Evolutionary conservation across 108 stramenopile genomes (phyloP), one percentile per base, ranked within the genome.

Genomic region (Nitzschia inconspicua): DNA sequence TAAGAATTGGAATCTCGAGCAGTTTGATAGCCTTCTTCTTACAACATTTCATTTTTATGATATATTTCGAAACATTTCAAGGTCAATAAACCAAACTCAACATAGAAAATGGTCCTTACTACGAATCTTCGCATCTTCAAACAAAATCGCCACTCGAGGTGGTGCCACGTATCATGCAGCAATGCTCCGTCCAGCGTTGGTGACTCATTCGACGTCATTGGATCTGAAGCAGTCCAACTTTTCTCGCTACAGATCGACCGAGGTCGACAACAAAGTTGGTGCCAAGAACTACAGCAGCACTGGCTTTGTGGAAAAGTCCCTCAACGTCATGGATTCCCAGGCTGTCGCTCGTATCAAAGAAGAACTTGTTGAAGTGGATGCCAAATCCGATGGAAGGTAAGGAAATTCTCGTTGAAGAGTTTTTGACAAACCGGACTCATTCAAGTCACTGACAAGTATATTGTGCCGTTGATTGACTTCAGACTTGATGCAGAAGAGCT

Each of bases 401-500:
- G 62, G 10, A 4, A 6, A 51, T 16, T 16, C 25, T 63, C 13
- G n/a, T 3, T 13, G 2, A 9, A 27, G 58, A 14, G 16, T 47
- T 10, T 3, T 30, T 29, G 1, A 47, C 29, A 18, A 9, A 36
- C 10, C n/a, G 25, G 5, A 60, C n/a, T 22, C 10, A 16, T 29
- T 48, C 34, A 37, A 10, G 22, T 28, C 16, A 8, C 9, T 11
- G 28, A 52, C 35, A 19, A 32, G 9, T 16, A 39, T 14, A 19
- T 14, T 40, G 18, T 47, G 19, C 23, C 1, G 16, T 20, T 22
- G 13, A 55, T 16, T 28, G 1, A 26, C 43, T 1, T 46, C 1
- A 66, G 72, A 49, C 75, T 92, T 44, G 80, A 84, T 37, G 72
- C 86, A 4, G 80, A 82, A 10, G 91, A 92, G 60, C 68, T 92